These are phyloP conservation scores for Lenwebbia sp. DNA, from an alignment of 345 rosid species.

Conservation along the genomic window DNA sequence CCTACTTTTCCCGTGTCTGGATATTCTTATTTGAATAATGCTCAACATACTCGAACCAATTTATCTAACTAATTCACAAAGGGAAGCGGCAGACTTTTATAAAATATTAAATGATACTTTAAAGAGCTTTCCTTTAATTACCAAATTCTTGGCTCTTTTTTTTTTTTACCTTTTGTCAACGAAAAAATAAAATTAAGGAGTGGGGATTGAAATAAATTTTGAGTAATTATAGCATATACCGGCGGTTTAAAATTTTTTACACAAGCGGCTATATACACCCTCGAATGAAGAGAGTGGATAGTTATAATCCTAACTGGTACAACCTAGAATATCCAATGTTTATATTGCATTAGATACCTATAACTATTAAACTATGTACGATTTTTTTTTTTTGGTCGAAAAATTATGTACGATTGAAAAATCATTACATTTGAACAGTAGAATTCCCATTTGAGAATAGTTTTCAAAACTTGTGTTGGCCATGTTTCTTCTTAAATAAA, in stretches of 20 bases:
- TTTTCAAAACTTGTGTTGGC: neutral
- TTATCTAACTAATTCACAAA: neutral
- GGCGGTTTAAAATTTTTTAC: no score
- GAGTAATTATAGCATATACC: neutral
- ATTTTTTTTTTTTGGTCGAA: no score
- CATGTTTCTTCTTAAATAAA: neutral
- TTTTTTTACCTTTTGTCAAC: neutral
- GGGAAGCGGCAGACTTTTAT: neutral
- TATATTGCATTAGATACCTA: neutral
- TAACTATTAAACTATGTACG: neutral
- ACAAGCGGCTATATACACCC: neutral
- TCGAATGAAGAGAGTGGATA: neutral
- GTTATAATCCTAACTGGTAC: neutral
- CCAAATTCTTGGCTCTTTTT: neutral
- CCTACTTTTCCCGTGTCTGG: neutral
- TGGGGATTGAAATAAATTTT: neutral
- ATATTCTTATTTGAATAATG: neutral
- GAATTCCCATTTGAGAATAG: neutral
- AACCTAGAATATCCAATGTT: neutral
- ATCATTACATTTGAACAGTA: neutral
- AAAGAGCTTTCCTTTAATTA: neutral
- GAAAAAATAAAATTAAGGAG: neutral
- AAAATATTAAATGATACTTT: no score
- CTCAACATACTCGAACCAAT: no score
- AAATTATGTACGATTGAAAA: neutral